Evolutionary conservation across 805 yeast species (phyloP).

Genomic region (Kregervanrija fluxuum): DNA sequence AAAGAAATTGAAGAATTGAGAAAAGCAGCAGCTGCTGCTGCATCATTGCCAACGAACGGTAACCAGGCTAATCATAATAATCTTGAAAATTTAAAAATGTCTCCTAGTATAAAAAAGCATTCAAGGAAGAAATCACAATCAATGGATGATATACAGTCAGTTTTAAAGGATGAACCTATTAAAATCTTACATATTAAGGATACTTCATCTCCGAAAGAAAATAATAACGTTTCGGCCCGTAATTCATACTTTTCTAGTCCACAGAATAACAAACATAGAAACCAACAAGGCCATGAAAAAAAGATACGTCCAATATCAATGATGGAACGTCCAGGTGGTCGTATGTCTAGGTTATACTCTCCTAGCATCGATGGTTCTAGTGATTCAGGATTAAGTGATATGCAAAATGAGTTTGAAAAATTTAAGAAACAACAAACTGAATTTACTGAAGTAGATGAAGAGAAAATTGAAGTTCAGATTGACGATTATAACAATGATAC

Average conservation of each 20-base stretch:
- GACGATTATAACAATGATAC: no score
- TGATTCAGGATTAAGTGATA: no score
- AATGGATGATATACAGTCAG: slow-evolving; percentile 32
- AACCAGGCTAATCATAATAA: not conserved
- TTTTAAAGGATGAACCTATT: not conserved
- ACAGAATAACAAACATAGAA: not conserved
- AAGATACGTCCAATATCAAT: no score
- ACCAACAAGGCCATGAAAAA: no score
- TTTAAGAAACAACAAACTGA: not conserved
- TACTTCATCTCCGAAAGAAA: not conserved
- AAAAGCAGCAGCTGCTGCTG: slow-evolving; percentile 15
- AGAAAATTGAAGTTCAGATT: no score
- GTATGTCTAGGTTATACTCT: no score
- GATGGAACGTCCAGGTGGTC: no score
- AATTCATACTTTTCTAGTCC: not conserved
- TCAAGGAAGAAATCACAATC: slow-evolving; percentile 45
- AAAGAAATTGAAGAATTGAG: slow-evolving; percentile 77
- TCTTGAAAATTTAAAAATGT: not conserved
- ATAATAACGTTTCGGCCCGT: not conserved
- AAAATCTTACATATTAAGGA: not conserved
- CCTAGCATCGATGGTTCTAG: no score
- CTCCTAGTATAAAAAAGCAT: slow-evolving; percentile 22
- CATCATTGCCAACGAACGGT: not conserved
- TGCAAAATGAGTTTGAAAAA: not conserved
- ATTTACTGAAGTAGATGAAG: not conserved